Evolutionary conservation across 1,139 yeast species (phyloP).

Genomic region (Yamadazyma songkhlaensis): DNA sequence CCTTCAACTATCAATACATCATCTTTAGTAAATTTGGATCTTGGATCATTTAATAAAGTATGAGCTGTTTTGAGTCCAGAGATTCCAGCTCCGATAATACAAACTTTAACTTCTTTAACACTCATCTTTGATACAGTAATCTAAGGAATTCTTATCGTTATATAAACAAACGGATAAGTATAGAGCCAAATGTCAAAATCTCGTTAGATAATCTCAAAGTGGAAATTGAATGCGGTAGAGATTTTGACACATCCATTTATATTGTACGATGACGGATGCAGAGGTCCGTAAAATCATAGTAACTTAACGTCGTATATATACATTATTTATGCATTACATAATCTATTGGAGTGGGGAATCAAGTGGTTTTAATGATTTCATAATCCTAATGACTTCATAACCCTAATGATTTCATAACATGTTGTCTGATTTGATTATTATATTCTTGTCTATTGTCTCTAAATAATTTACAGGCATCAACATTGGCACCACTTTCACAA

Average conservation of each 20-base stretch:
- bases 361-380: background rate
- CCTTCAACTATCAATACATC: constrained; percentile 49
- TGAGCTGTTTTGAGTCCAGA: constrained; percentile 80
- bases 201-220: background rate
- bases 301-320: background rate
- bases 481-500: constrained; percentile 94
- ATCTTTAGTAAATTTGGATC: constrained; percentile 26
- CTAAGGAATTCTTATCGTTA: too few species aligned
- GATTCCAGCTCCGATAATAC: constrained; percentile 77
- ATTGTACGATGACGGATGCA: background rate
- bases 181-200: too few species aligned
- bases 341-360: background rate
- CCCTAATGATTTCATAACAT: constrained; percentile 68
- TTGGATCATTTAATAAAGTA: constrained; percentile 35
- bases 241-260: background rate
- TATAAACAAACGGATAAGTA: too few species aligned
- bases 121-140: too few species aligned
- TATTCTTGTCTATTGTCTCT: constrained; percentile 74
- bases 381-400: constrained; percentile 25
- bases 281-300: background rate
- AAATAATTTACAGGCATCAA: constrained; percentile 96
- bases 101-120: constrained; percentile 13
- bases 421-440: constrained; percentile 58
- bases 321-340: background rate
- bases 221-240: constrained; percentile 1